A percentile compares a stretch with the other conserved stretches of the same genome.
phyloP scores from a whole-genome alignment of 305 asterid species.

The Fraxinus nigra region DNA sequence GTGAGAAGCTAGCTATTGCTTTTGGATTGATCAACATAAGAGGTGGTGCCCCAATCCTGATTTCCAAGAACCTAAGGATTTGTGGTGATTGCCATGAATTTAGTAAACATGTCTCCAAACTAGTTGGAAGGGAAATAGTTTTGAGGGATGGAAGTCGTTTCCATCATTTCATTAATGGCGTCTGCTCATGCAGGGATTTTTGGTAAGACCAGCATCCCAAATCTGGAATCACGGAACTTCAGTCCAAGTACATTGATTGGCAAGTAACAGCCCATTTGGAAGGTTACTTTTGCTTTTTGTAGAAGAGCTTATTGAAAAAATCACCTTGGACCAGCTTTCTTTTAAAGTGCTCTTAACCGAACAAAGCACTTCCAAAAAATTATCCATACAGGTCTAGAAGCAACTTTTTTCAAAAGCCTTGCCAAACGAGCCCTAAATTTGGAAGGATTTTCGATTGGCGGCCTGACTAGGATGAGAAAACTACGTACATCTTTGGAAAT shows the following conservation, averaged over 20 bases:
- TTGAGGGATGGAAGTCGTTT: constrained; percentile 36
- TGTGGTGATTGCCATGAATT: constrained; percentile 42
- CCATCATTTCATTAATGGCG: constrained; percentile 33
- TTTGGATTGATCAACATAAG: constrained; percentile 26
- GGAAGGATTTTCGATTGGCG: neutral
- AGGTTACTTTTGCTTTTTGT: neutral
- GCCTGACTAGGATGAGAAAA: neutral
- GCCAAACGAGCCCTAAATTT: neutral
- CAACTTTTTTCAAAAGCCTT: neutral
- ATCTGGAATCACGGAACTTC: neutral
- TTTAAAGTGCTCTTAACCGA: neutral
- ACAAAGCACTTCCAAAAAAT: neutral
- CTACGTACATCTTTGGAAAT: neutral
- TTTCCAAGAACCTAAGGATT: constrained; percentile 31
- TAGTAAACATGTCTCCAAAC: constrained; percentile 23
- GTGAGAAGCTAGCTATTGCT: constrained; percentile 39
- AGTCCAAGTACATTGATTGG: neutral
- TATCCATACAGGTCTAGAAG: neutral
- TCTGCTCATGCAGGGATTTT: constrained; percentile 38
- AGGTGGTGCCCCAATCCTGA: constrained; percentile 23
- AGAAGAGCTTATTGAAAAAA: neutral
- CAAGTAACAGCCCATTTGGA: neutral
- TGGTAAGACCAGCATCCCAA: constrained; percentile 20
- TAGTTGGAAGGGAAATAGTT: constrained; percentile 28
- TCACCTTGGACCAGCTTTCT: neutral